These are phyloP conservation scores for Persicaria maculosa DNA, from an alignment of 148 eudicot genomes.

Conservation along the genomic window DNA sequence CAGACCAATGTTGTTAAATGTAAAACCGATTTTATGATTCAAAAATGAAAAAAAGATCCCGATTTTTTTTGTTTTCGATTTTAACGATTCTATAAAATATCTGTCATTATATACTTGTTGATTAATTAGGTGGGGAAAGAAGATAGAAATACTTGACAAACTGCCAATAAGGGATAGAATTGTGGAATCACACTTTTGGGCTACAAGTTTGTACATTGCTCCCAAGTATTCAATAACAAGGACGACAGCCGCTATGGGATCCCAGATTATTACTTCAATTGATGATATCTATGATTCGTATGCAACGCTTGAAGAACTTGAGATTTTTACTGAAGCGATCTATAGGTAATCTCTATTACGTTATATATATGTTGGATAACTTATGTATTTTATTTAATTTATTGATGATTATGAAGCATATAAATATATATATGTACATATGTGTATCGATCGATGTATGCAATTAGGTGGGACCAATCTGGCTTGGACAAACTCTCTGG, in stretches of 20 bases:
- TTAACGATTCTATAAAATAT: too few species aligned
- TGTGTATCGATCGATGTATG: too few species aligned
- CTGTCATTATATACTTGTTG: too few species aligned
- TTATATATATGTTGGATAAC: background rate
- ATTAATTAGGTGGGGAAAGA: slow-evolving; percentile 35
- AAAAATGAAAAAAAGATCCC: too few species aligned
- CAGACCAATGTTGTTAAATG: too few species aligned
- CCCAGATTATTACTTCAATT: background rate
- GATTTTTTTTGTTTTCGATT: too few species aligned
- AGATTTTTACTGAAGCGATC: slow-evolving; percentile 15
- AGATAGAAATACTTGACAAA: slow-evolving; percentile 6
- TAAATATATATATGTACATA: too few species aligned
- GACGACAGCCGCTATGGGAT: slow-evolving; percentile 11
- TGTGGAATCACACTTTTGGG: slow-evolving; percentile 23
- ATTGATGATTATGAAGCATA: too few species aligned
- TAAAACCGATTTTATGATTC: too few species aligned
- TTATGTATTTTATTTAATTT: too few species aligned
- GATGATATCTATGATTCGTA: slow-evolving; percentile 7
- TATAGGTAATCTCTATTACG: slow-evolving; percentile 15
- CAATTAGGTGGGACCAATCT: slow-evolving; percentile 22
- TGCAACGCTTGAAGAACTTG: background rate
- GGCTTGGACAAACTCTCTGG: slow-evolving; percentile 16
- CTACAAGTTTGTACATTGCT: slow-evolving; percentile 17
- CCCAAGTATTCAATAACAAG: slow-evolving; percentile 25
- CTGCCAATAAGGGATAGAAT: slow-evolving; percentile 12